Evolutionary conservation across 192 early-diverging fungal genomes (phyloP).

Genomic region (Umbelopsis vinacea): DNA sequence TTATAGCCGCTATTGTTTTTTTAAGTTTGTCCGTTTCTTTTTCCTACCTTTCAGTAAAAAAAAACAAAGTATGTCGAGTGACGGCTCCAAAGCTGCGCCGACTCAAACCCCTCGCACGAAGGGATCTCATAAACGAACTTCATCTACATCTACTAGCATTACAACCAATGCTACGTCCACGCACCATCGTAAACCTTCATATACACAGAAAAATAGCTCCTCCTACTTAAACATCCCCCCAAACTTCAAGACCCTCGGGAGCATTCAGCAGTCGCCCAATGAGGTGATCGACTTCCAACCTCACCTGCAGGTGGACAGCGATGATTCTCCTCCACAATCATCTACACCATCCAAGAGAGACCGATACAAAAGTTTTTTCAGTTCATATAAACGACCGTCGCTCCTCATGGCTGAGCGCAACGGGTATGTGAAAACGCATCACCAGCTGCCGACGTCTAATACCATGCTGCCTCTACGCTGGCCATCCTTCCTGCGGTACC

Average conservation of each 20-base stretch:
- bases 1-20: not conserved
- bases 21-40: not conserved
- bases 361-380: not conserved
- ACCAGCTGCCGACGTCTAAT: not conserved
- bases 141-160: constrained; percentile 12
- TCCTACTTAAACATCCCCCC: not conserved
- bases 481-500: constrained; percentile 9
- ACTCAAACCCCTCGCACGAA: constrained; percentile 4
- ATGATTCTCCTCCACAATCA: constrained; percentile 10
- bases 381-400: not conserved
- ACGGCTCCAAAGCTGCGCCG: not conserved
- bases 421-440: not conserved
- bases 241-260: constrained; percentile 8
- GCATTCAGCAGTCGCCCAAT: constrained; percentile 11
- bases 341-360: constrained; percentile 13
- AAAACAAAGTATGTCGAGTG: constrained; percentile 20
- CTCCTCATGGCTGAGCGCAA: not conserved
- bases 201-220: constrained; percentile 4
- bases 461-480: not conserved
- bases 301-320: not conserved
- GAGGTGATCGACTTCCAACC: not conserved
- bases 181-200: constrained; percentile 14
- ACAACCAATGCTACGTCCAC: constrained; percentile 14
- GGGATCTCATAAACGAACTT: constrained; percentile 12
- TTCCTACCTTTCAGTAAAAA: not conserved